A percentile compares a stretch with the other conserved stretches of the same genome.
Conservation (phyloP, 805 yeast species). For the Metschnikowia hibisci region DNA sequence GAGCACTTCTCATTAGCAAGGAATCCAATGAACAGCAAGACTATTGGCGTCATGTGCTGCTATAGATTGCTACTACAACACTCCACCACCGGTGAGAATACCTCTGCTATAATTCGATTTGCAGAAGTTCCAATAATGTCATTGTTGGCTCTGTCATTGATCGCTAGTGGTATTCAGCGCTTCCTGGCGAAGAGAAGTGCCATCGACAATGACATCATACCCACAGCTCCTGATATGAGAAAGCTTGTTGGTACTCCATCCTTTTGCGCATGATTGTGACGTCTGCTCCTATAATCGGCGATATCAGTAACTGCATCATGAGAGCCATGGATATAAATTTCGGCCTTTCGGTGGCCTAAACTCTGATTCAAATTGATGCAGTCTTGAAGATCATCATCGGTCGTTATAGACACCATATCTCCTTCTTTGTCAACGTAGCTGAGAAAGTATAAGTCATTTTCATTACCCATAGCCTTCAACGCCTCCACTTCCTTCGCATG, state of each 20-base stretch:
- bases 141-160: too few species aligned
- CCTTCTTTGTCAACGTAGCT: slow-evolving; percentile 83
- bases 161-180: slow-evolving; percentile 20
- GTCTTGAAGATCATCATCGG: slow-evolving; percentile 68
- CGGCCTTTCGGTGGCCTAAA: slow-evolving; percentile 57
- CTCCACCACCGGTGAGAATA: too few species aligned
- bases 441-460: slow-evolving; percentile 49
- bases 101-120: too few species aligned
- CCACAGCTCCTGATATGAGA: slow-evolving; percentile 60
- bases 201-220: slow-evolving; percentile 48
- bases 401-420: slow-evolving; percentile 72
- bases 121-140: too few species aligned
- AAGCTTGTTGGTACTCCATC: slow-evolving; percentile 56
- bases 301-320: slow-evolving; percentile 9
- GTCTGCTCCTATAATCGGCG: slow-evolving; percentile 12
- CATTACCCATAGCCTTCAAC: slow-evolving; percentile 18
- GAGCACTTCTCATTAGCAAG: too few species aligned
- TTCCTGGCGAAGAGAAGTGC: slow-evolving; percentile 23
- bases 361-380: slow-evolving; percentile 58
- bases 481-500: slow-evolving; percentile 36
- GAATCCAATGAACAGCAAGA: not conserved
- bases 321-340: slow-evolving; percentile 57
- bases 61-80: too few species aligned
- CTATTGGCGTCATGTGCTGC: too few species aligned
- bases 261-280: slow-evolving; percentile 13